phyloP scores from a whole-genome alignment of 257 asterid species.

The Salvia miltiorrhiza region DNA sequence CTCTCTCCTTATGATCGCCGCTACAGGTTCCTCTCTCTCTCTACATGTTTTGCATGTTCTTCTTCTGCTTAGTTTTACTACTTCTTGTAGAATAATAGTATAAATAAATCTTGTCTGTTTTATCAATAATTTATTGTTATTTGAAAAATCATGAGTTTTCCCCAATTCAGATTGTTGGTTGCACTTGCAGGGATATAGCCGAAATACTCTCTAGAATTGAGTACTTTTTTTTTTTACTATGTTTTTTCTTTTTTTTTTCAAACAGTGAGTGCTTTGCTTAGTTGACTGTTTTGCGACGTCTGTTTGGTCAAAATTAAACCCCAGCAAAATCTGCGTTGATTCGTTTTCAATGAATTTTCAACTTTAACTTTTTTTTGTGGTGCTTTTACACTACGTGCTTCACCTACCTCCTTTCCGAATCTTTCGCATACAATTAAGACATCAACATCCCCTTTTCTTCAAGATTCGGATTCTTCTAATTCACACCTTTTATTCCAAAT shows the following conservation, averaged over 20 bases:
- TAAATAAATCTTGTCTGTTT: too few species aligned
- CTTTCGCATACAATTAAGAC: background rate
- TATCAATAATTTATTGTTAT: too few species aligned
- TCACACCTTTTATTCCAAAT: background rate
- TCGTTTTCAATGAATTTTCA: background rate
- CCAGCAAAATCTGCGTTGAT: background rate
- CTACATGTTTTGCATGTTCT: background rate
- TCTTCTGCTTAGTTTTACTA: too few species aligned
- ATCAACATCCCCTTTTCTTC: background rate
- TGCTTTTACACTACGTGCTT: background rate
- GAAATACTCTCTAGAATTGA: background rate
- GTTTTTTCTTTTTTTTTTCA: background rate
- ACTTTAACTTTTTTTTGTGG: background rate
- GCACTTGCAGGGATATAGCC: too few species aligned
- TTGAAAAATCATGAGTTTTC: too few species aligned
- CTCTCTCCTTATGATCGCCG: conserved; percentile 53
- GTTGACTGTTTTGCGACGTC: background rate
- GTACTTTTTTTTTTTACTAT: background rate
- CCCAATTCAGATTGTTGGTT: too few species aligned
- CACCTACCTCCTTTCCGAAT: conserved; percentile 3
- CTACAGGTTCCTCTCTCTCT: conserved; percentile 37
- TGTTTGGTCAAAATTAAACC: conserved; percentile 11
- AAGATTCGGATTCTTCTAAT: background rate
- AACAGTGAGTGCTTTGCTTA: background rate
- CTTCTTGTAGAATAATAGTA: too few species aligned